These are phyloP conservation scores for Lipomyces orientalis DNA, from an alignment of 805 yeast species.

Conservation along the genomic window DNA sequence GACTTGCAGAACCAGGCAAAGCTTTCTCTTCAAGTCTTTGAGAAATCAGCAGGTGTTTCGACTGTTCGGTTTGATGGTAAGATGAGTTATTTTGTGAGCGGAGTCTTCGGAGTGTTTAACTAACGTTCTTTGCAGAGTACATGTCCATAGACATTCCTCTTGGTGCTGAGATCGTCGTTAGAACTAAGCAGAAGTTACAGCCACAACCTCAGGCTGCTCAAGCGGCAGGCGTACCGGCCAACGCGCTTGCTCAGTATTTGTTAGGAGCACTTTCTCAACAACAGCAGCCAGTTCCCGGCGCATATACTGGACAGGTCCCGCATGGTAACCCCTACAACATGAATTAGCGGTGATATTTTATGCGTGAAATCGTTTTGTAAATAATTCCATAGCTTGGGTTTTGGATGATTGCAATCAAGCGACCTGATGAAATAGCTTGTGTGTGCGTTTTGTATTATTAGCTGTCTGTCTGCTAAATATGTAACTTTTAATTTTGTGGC, in stretches of 20 bases:
- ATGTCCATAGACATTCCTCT: slow-evolving; percentile 67
- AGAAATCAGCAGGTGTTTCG: slow-evolving; percentile 70
- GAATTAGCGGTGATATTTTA: slow-evolving; percentile 5
- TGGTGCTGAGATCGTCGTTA: slow-evolving; percentile 63
- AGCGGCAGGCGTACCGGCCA: slow-evolving; percentile 44
- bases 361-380: not conserved
- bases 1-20: slow-evolving; percentile 48
- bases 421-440: not conserved
- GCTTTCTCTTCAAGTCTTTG: slow-evolving; percentile 76
- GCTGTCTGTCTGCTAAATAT: not conserved
- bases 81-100: not conserved
- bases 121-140: slow-evolving; percentile 52
- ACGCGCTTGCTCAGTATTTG: slow-evolving; percentile 71
- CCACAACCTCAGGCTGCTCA: slow-evolving; percentile 15
- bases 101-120: not conserved
- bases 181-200: slow-evolving; percentile 36
- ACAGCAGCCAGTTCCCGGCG: slow-evolving; percentile 24
- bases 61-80: slow-evolving; percentile 65
- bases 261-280: slow-evolving; percentile 40
- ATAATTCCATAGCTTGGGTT: not conserved
- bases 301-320: not conserved
- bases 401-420: not conserved
- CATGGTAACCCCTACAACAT: not conserved
- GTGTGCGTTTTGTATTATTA: not conserved
- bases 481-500: not conserved